A percentile compares a stretch with the other conserved stretches of the same genome.
Conservation (phyloP, 192 early-diverging fungal genomes). For the Backusella luteola region DNA sequence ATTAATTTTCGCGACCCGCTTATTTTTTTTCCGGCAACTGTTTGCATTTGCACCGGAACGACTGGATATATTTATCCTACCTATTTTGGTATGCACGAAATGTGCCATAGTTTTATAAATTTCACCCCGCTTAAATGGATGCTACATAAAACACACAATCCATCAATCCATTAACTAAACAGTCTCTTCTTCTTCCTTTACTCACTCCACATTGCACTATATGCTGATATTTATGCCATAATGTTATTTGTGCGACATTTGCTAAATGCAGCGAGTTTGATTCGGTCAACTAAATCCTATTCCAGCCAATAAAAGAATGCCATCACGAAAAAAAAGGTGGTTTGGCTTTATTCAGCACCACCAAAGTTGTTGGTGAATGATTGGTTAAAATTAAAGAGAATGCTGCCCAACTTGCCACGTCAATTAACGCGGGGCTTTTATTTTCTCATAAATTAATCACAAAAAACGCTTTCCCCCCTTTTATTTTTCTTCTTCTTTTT, state of each 20-base stretch:
- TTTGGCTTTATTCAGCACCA: not conserved
- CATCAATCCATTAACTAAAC: not conserved
- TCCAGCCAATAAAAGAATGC: constrained; percentile 16
- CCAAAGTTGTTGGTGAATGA: not conserved
- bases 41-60: too few species aligned
- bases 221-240: not conserved
- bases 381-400: constrained; percentile 7
- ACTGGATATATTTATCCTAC: too few species aligned
- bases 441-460: constrained; percentile 2
- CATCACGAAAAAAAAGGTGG: constrained; percentile 4
- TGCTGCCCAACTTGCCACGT: not conserved
- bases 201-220: not conserved
- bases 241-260: not conserved
- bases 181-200: not conserved
- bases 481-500: constrained; percentile 11
- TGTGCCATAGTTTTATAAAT: too few species aligned
- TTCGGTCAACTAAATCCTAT: not conserved
- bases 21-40: too few species aligned
- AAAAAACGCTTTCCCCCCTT: not conserved
- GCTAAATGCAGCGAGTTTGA: not conserved
- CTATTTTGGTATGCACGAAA: not conserved
- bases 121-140: too few species aligned
- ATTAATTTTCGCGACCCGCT: too few species aligned
- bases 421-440: constrained; percentile 15
- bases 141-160: too few species aligned